phyloP scores from a whole-genome alignment of 371 early-diverging fungal genomes.

The Choanephora cucurbitarum region DNA sequence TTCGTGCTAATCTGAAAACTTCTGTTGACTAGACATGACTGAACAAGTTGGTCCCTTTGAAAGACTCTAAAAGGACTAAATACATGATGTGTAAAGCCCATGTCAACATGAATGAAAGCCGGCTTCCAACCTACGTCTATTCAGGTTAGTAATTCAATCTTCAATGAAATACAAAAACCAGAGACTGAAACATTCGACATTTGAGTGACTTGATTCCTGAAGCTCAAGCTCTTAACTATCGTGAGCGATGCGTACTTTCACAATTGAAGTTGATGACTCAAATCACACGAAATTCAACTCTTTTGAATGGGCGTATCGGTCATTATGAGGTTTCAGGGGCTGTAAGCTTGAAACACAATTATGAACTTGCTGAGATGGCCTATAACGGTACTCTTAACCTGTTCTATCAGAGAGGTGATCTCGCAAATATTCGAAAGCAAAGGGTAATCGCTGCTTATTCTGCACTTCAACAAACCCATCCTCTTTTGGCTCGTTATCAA shows the following conservation, averaged over 20 bases:
- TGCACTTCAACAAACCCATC: not conserved
- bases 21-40: too few relatives aligned
- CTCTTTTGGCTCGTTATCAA: slow-evolving; percentile 1
- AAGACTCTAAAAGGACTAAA: not conserved
- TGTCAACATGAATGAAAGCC: not conserved
- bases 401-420: slow-evolving; percentile 1
- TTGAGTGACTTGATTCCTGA: not conserved
- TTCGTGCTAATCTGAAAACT: too few relatives aligned
- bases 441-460: not conserved
- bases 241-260: slow-evolving; percentile 3
- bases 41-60: too few relatives aligned
- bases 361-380: slow-evolving; percentile 12
- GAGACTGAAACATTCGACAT: too few relatives aligned
- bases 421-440: not conserved
- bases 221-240: slow-evolving; percentile 5
- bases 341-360: not conserved
- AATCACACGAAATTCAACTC: slow-evolving; percentile 2
- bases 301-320: not conserved
- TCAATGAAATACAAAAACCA: too few relatives aligned
- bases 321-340: slow-evolving; percentile 3
- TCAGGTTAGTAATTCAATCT: not conserved
- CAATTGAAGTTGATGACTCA: slow-evolving; percentile 8
- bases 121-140: not conserved
- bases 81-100: too few relatives aligned
- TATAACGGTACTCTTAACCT: slow-evolving; percentile 5